Percentiles rank a stretch among this genome's conserved stretches.
These are phyloP conservation scores for Diaporthe humulicola DNA, from an alignment of 2,329 filamentous ascomycete species.

Conservation along the genomic window DNA sequence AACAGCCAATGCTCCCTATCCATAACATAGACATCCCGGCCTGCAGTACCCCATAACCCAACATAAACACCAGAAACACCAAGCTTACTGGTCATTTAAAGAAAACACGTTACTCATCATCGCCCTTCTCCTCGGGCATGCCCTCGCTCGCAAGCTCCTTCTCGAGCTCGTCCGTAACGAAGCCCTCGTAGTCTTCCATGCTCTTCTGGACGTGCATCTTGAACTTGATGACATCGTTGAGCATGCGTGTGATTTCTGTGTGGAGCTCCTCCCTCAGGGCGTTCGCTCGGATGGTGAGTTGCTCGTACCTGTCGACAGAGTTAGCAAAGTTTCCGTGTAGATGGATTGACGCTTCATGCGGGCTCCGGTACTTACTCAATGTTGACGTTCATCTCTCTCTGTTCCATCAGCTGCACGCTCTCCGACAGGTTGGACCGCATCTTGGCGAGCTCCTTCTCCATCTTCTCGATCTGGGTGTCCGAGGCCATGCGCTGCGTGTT, in stretches of 20 bases:
- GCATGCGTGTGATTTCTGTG: conserved; percentile 93
- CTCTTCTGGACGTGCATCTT: conserved; percentile 96
- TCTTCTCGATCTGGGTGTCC: conserved; percentile 96
- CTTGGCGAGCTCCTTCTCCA: conserved; percentile 97
- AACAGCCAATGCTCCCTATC: background rate
- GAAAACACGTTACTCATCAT: conserved; percentile 57
- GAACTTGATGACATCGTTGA: conserved; percentile 98
- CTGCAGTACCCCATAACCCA: background rate
- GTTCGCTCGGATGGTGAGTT: conserved; percentile 86
- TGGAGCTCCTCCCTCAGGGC: conserved; percentile 96
- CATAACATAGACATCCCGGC: background rate
- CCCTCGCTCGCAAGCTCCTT: conserved; percentile 80
- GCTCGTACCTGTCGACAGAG: conserved; percentile 78
- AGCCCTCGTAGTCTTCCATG: conserved; percentile 93
- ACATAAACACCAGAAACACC: conserved; percentile 23
- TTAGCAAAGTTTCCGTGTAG: conserved; percentile 17
- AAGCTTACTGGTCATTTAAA: conserved; percentile 3
- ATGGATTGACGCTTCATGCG: background rate
- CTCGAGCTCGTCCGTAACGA: conserved; percentile 94
- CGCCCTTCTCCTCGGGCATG: conserved; percentile 64
- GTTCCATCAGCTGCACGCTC: conserved; percentile 91
- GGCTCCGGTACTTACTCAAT: conserved; percentile 79
- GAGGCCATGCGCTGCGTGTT: conserved; percentile 88
- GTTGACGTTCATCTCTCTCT: conserved; percentile 95
- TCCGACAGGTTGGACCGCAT: conserved; percentile 89